Base-by-base conservation (phyloP, 2,329 filamentous ascomycete genomes). In the Huntiella savannae region DNA sequence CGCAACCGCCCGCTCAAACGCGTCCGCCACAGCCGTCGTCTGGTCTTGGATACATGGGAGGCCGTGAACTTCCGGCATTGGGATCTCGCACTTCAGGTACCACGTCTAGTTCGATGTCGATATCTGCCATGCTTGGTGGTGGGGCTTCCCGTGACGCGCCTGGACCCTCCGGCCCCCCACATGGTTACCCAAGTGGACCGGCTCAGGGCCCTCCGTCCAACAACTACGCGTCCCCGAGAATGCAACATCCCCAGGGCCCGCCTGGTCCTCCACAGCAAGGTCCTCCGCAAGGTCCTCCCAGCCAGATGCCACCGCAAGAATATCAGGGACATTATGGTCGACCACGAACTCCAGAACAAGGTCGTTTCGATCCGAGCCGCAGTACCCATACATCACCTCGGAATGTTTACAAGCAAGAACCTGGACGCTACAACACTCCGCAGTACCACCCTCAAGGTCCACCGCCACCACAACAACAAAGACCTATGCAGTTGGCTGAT, bases 281-380 rank as follows among this genome's bases (percentile, higher is more conserved):
- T 15, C 41, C 46, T 2, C 13, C 35, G 15, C 45, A 47, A 34
- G 32, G 22, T 13, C 43, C 17, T 15, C 41, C 22, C 3, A 35
- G 43, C 8, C 48, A 46, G n/a, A 34, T 33, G 13, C 48, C 37
- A 7, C 44, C 37, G 0, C 60, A 73, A 50, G 77, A 82, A 13
- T 79, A 80, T 50, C 64, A 63, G 44, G 67, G 70, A 4, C 48
- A 50, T 17, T 79, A 72, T 57, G 69, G 78, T 51, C 69, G 79
- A 50, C 80, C 80, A 2, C 76, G 82, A 49, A 85, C 80, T 0
- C 81, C 81, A n/a, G 80, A 85, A 39, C 75, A 77, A 50, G 68
- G 73, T 54, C 63, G 64, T 47, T 73, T 75, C 61, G 66, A 66
- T 51, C 62, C 61, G 35, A 62, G 70, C 54, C 63, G 61, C 17